These are phyloP conservation scores for Trifolium dubium DNA, from an alignment of 306 rosid species.

Conservation along the genomic window DNA sequence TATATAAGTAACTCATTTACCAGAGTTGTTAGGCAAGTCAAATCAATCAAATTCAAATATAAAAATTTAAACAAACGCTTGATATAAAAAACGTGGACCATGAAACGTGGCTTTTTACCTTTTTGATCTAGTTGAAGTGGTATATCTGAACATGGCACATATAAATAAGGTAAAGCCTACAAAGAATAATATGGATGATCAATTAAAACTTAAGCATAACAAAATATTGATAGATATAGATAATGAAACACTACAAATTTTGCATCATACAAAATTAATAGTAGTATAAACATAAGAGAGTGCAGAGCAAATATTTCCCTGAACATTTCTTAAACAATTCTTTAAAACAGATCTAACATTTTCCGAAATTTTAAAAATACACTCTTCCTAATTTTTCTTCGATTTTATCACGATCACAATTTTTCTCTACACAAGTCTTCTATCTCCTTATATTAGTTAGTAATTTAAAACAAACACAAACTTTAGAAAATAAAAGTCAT, in stretches of 20 bases:
- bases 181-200: constrained; percentile 37
- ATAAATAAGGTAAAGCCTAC: constrained; percentile 85
- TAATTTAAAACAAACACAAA: too few relatives aligned
- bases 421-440: not conserved
- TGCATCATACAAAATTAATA: not conserved
- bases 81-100: not conserved
- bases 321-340: too few relatives aligned
- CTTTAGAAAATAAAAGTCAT: too few relatives aligned
- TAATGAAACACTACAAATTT: constrained; percentile 9
- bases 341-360: too few relatives aligned
- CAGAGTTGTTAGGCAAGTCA: not conserved
- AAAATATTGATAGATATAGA: not conserved
- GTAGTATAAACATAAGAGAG: too few relatives aligned
- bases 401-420: too few relatives aligned
- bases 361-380: too few relatives aligned
- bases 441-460: too few relatives aligned
- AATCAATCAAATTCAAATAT: constrained; percentile 19
- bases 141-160: constrained; percentile 78
- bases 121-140: constrained; percentile 52
- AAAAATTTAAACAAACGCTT: constrained; percentile 31
- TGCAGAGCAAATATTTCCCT: too few relatives aligned
- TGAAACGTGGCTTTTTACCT: constrained; percentile 55
- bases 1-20: constrained; percentile 28
- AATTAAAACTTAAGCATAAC: constrained; percentile 17
- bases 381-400: too few relatives aligned